Evolutionary conservation across 495 filamentous ascomycete species (phyloP), one percentile per base, ranked within the genome.

Genomic region (Xylaria longipes): DNA sequence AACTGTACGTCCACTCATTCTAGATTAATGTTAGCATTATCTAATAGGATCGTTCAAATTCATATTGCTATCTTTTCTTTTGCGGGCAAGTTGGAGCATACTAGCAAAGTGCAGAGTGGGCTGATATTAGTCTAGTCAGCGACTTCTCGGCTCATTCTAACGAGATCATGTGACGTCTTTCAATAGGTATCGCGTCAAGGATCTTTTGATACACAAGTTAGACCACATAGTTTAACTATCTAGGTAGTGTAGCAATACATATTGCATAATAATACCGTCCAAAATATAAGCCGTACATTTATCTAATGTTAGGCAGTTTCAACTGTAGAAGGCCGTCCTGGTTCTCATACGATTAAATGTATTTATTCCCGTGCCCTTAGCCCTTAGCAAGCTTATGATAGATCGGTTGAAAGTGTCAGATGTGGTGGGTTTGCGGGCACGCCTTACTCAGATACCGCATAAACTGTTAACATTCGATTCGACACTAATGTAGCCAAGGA

Each of bases 161-260:
- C 35, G 29, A 31, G 52, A 56, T 31, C 52, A 58, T 58, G 56
- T 58, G 29, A 58, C 29, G 56, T 31, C 56, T 60, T 60, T 60
- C 17, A 37, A n/a, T 60, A n/a, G n/a, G n/a, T n/a, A 37, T 60
- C 5, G 31, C 12, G 22, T 37, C 31, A 11, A 37, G 20, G 57
- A 31, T 56, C 52, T 56, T 31, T 31, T n/a, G 17, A 22, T 6
- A 56, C 14, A n/a, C n/a, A n/a, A n/a, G 57, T 22, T 17, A 37
- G 57, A 60, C 31, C 9, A 20, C 29, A 52, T 25, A 15, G 50
- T 20, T 14, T 4, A 6, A 54, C 9, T 27, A n/a, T n/a, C n/a
- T n/a, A n/a, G n/a, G n/a, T n/a, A 27, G 50, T 14, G 15, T 46
- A n/a, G 45, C 14, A 15, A 46, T 46, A 17, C n/a, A 22, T 50